Evolutionary conservation across 83 land plant species (phyloP).

Genomic region (Picea abies): DNA sequence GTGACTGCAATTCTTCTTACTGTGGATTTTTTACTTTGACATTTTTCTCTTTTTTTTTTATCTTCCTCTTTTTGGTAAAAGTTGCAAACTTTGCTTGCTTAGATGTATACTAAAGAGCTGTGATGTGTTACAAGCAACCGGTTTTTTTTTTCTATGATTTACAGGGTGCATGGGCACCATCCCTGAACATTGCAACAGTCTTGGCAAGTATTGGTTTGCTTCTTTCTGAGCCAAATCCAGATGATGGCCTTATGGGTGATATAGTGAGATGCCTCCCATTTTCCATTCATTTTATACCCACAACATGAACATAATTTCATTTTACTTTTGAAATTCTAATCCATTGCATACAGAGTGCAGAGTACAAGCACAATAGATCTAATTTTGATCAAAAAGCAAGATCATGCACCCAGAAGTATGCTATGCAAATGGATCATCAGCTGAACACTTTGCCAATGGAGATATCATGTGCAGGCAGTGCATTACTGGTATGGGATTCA

Average conservation of each 20-base stretch:
- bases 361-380: constrained; percentile 85
- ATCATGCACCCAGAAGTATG: constrained; percentile 75
- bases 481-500: constrained; percentile 9
- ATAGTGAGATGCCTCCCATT: constrained; percentile 49
- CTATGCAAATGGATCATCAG: constrained; percentile 28
- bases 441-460: background rate
- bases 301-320: background rate
- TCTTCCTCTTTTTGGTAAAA: background rate
- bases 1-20: background rate
- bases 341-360: constrained; percentile 54
- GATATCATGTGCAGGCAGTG: constrained; percentile 8
- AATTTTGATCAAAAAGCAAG: constrained; percentile 80
- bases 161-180: constrained; percentile 97
- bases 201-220: constrained; percentile 84
- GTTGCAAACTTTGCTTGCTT: background rate
- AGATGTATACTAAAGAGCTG: background rate
- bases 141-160: background rate
- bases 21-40: background rate
- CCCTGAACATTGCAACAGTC: constrained; percentile 81
- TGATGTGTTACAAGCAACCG: background rate
- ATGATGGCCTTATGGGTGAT: constrained; percentile 96
- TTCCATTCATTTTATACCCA: background rate
- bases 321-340: background rate
- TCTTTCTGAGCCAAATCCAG: constrained; percentile 90
- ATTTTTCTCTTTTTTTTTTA: background rate